Base-by-base conservation (phyloP, 1,139 yeast species). In the Magnusiomyces tetraspermus region DNA sequence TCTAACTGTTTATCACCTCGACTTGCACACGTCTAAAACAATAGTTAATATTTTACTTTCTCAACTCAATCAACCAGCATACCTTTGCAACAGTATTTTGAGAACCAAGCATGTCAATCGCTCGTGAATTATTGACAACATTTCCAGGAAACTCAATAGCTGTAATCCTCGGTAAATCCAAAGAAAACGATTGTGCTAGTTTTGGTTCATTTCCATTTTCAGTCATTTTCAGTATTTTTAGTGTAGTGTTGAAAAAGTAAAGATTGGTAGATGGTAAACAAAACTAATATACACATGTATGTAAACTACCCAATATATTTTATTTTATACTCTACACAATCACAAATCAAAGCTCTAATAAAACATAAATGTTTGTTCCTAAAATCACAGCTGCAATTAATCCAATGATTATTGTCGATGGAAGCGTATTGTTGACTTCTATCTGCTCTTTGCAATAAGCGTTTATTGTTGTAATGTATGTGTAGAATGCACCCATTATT, bases 91-190 rank as follows among this genome's bases (percentile, higher is more conserved):
- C 55, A 10, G 70, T 70, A 0, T 72, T 70, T 36, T 73, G 68
- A 0, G 97, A 97, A 2, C 97, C 97, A 45, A 90, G 77, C 83
- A 87, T 79, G 1, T 67, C 68, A 5, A 89, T 69, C 0, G 96
- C 97, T 55, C 74, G 76, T 26, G 75, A 76, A 0, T 75, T 69
- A 64, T 88, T 78, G 45, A 75, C 73, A 13, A 92, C 92, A 24
- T 76, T 74, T 40, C 88, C 72, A 0, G 98, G 98, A 57, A 85
- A 76, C 64, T 92, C 98, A 26, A 92, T 58, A 19, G 64, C 60
- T 10, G 59, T 58, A 1, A 58, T 58, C 21, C 52, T 55, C 15
- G 65, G 64, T 30, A 61, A 43, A 45, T 63, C 61, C 40, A 63
- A 53, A 11, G 60, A 54, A 50, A 57, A 58, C 19, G 57, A 51